Evolutionary conservation across 73 alveolate species (phyloP).

Genomic region (Halteria grandinella): DNA sequence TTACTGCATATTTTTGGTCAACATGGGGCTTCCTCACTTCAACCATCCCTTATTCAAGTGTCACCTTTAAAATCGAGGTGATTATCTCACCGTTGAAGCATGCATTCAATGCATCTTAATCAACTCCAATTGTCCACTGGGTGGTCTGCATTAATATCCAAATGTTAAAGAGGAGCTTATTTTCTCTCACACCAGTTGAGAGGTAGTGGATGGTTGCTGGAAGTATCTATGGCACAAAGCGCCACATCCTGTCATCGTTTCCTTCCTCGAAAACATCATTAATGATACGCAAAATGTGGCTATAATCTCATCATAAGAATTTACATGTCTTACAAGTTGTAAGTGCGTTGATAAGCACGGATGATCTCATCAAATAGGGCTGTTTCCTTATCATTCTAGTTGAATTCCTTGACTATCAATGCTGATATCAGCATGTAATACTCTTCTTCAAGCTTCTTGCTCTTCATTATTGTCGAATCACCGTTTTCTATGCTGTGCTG

Average conservation of each 20-base stretch:
- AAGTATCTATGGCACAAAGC: neutral
- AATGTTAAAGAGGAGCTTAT: neutral
- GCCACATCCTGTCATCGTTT: constrained; percentile 35
- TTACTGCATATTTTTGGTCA: too few relatives aligned
- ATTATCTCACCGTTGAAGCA: constrained; percentile 1
- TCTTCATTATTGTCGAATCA: neutral
- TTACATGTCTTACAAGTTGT: neutral
- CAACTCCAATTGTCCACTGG: constrained; percentile 25
- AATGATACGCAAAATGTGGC: neutral
- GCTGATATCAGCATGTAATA: neutral
- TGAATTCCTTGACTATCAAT: constrained; percentile 14
- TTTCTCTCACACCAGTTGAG: neutral
- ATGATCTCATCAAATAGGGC: neutral
- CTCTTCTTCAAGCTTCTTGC: constrained; percentile 22
- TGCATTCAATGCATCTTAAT: constrained; percentile 8
- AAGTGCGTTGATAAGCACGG: neutral
- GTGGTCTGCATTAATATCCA: constrained; percentile 3
- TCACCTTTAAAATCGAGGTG: neutral
- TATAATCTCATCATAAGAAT: neutral
- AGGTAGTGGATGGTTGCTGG: constrained; percentile 10
- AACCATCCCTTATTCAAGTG: too few relatives aligned
- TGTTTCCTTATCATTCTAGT: neutral
- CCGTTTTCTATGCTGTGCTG: neutral
- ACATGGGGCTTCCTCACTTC: too few relatives aligned
- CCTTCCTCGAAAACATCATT: constrained; percentile 10